Conservation (phyloP, 164 flowering plant genomes). For the Vitis rupestris region DNA sequence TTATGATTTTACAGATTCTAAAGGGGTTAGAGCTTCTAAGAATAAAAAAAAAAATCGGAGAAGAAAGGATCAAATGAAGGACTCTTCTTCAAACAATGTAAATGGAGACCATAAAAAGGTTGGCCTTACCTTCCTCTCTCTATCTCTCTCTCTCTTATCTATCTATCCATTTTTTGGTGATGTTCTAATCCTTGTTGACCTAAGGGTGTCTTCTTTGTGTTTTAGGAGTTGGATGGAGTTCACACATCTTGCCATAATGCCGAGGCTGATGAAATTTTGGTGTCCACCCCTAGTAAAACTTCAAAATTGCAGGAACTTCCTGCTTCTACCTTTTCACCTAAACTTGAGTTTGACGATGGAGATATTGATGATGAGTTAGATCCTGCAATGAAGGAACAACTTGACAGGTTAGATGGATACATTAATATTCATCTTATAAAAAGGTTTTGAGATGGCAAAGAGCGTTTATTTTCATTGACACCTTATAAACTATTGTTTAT, state of each 20-base stretch:
- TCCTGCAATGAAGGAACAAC: slow-evolving; percentile 74
- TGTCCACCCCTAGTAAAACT: slow-evolving; percentile 28
- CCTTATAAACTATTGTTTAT: too few relatives aligned
- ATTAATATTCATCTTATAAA: too few relatives aligned
- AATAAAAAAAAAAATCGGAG: slow-evolving; percentile 78
- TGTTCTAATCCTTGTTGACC: background rate
- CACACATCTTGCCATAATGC: slow-evolving; percentile 25
- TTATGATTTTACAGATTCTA: slow-evolving; percentile 44
- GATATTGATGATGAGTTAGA: slow-evolving; percentile 80
- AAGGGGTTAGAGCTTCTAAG: slow-evolving; percentile 50
- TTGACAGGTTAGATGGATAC: slow-evolving; percentile 64
- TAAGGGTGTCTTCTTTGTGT: background rate
- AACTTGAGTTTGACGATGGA: slow-evolving; percentile 63
- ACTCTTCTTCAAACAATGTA: slow-evolving; percentile 29
- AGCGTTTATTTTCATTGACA: too few relatives aligned
- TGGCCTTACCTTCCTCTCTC: background rate
- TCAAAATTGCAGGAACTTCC: slow-evolving; percentile 32
- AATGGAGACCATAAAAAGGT: slow-evolving; percentile 36
- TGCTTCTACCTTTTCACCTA: slow-evolving; percentile 33
- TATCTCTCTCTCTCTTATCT: background rate
- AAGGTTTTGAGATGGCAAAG: too few relatives aligned
- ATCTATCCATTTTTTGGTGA: background rate
- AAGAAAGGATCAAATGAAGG: slow-evolving; percentile 69
- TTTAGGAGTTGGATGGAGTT: slow-evolving; percentile 40
- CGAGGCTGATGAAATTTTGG: slow-evolving; percentile 13